Evolutionary conservation across 257 asterid genomes (phyloP), one percentile per base, ranked within the genome.

Genomic region (Solanum lycopersicoides): DNA sequence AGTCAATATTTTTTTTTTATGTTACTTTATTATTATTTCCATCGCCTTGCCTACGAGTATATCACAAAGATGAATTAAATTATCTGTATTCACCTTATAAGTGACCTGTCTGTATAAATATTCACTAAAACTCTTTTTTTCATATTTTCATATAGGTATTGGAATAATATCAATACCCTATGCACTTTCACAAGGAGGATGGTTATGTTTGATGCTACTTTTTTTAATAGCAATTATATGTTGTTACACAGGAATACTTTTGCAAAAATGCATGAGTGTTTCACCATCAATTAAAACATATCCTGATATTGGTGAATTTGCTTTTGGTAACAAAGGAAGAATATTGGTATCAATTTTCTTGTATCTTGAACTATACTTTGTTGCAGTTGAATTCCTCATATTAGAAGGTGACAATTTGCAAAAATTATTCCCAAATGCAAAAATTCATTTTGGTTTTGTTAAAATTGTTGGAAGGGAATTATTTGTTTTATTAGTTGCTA

Each of bases 361-460:
- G 90, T 91, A 90, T 23, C 89, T 94, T 65, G 97, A 93, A 16
- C 87, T 93, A 2, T 94, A 91, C 84, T 85, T 94, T 42, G 88
- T 93, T 21, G 93, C 93, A 0, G 89, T 93, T 7, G 94, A 93
- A 60, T 90, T 93, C 85, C 93, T 93, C 8, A 94, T 93, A 39
- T 30, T 93, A 71, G 93, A 93, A 92, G 95, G 96, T 3, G 94
- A 93, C 83, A 92, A 89, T 44, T 56, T 94, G 82, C 93, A 93
- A n/a, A 94, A 92, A 12, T 86, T 94, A 0, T 94, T 90, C 47
- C 96, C 95, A 3, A 28, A 88, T 21, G 74, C 86, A 7, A 9
- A n/a, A 90, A 2, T 93, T 28, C 88, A 75, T 20, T 3, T 92
- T 16, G 90, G 88, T 15, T 90, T 87, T 0, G 86, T 13, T 6